Evolutionary conservation across 2,329 filamentous ascomycete genomes (phyloP).

Genomic region (Phialophora macrospora): DNA sequence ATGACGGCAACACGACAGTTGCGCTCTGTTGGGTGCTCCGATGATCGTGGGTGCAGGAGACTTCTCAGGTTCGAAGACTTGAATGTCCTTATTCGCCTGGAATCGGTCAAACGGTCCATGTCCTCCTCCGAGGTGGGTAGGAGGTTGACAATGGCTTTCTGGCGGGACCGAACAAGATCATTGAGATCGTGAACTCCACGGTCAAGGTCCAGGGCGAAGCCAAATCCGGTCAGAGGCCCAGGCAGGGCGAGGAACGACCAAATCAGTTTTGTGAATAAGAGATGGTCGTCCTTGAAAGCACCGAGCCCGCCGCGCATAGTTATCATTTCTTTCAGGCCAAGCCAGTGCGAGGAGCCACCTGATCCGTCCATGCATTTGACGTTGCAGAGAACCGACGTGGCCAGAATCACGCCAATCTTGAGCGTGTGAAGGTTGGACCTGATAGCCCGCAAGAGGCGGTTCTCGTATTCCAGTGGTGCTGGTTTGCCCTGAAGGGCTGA

Average conservation of each 20-base stretch:
- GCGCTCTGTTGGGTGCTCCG: slow-evolving; percentile 7
- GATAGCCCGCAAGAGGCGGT: slow-evolving; percentile 8
- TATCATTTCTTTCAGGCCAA: slow-evolving; percentile 11
- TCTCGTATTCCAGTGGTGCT: slow-evolving; percentile 15
- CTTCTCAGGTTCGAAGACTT: slow-evolving; percentile 6
- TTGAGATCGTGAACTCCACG: slow-evolving; percentile 8
- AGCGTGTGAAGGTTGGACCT: slow-evolving; percentile 8
- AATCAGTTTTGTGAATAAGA: slow-evolving; percentile 15
- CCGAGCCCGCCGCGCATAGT: slow-evolving; percentile 7
- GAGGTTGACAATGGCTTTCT: slow-evolving; percentile 15
- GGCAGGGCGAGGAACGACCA: slow-evolving; percentile 17
- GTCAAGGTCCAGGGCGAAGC: not conserved
- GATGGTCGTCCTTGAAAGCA: slow-evolving; percentile 8
- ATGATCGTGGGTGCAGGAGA: slow-evolving; percentile 6
- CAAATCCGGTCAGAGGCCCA: slow-evolving; percentile 15
- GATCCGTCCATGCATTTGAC: slow-evolving; percentile 16
- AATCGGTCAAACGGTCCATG: slow-evolving; percentile 16
- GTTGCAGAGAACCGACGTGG: slow-evolving; percentile 14
- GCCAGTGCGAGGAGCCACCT: slow-evolving; percentile 10
- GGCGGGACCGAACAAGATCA: slow-evolving; percentile 12
- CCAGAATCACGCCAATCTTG: slow-evolving; percentile 12
- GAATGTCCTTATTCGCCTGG: slow-evolving; percentile 6
- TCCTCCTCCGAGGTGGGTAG: slow-evolving; percentile 18
- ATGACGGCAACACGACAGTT: slow-evolving; percentile 13
- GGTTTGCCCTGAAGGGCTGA: slow-evolving; percentile 14